Evolutionary conservation across 495 filamentous ascomycete genomes (phyloP).

Genomic region (Penicillium simplicissimum): DNA sequence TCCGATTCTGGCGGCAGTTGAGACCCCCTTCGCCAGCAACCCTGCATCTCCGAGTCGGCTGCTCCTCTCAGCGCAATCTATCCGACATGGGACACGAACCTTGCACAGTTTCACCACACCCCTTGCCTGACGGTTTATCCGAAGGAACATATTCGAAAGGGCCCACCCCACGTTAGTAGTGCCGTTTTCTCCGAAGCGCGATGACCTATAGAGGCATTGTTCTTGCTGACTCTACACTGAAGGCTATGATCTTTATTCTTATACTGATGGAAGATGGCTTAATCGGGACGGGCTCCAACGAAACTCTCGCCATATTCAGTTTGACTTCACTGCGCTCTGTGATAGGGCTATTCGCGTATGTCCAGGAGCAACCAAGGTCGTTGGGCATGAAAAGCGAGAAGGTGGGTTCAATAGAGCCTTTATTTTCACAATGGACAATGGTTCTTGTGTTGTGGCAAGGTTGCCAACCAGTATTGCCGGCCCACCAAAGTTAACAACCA

Average conservation of each 20-base stretch:
- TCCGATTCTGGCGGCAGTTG: background rate
- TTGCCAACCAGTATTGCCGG: constrained; percentile 42
- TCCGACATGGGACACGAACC: background rate
- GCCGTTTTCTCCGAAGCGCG: background rate
- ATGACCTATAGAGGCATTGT: background rate
- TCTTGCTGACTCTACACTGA: background rate
- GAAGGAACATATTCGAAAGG: no score
- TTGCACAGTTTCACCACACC: background rate
- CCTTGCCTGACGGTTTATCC: no score
- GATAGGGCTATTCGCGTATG: constrained; percentile 45
- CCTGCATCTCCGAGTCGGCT: background rate
- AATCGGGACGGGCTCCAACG: constrained; percentile 40
- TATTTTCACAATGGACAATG: constrained; percentile 40
- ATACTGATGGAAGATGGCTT: constrained; percentile 47
- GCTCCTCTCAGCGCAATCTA: background rate
- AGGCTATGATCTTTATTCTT: constrained; percentile 34
- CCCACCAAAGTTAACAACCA: constrained; percentile 37
- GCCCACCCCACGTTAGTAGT: background rate
- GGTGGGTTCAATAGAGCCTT: constrained; percentile 48
- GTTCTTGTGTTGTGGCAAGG: constrained; percentile 35
- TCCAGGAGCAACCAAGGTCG: constrained; percentile 40
- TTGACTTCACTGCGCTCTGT: constrained; percentile 42
- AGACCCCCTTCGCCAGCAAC: background rate
- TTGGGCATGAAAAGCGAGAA: constrained; percentile 39
- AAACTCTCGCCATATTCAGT: constrained; percentile 37